phyloP scores from a whole-genome alignment of 768 basidiomycete genomes.

The Lenzites betulinus region DNA sequence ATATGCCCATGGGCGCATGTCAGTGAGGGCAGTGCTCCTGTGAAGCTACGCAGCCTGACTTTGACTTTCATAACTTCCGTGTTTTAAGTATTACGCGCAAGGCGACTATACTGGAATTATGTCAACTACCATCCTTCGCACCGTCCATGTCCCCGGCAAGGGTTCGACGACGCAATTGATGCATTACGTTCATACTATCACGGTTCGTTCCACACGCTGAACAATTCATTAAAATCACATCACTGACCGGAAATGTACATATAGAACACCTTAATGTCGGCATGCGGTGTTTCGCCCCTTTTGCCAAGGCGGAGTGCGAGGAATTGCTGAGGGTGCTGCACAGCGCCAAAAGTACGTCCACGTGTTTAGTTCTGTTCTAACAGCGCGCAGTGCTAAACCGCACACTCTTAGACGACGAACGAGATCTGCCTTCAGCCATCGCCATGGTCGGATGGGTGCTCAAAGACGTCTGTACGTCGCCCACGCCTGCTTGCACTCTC shows the following conservation, averaged over 20 bases:
- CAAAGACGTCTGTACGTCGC: constrained; percentile 44
- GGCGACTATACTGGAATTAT: constrained; percentile 55
- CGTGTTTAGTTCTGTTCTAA: neutral
- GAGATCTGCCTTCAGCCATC: constrained; percentile 43
- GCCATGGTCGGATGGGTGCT: constrained; percentile 53
- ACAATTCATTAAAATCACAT: neutral
- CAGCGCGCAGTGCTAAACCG: neutral
- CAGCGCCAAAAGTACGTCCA: constrained; percentile 14
- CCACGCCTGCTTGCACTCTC: neutral
- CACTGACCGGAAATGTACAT: too few relatives aligned
- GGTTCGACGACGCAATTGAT: constrained; percentile 48
- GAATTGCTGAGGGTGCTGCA: constrained; percentile 43
- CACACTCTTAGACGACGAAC: constrained; percentile 19
- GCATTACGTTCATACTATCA: constrained; percentile 54
- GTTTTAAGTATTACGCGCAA: constrained; percentile 43
- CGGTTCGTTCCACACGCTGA: constrained; percentile 17
- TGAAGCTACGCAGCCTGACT: too few relatives aligned
- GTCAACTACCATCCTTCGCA: constrained; percentile 52
- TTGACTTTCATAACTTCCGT: too few relatives aligned
- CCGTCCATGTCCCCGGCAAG: constrained; percentile 42
- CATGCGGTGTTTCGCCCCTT: constrained; percentile 46
- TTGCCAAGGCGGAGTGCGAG: constrained; percentile 56
- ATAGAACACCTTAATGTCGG: constrained; percentile 51
- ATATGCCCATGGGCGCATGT: constrained; percentile 27
- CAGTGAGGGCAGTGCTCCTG: neutral